Base-by-base conservation (phyloP, 2,329 filamentous ascomycete genomes). In the Aspergillus melleus region DNA sequence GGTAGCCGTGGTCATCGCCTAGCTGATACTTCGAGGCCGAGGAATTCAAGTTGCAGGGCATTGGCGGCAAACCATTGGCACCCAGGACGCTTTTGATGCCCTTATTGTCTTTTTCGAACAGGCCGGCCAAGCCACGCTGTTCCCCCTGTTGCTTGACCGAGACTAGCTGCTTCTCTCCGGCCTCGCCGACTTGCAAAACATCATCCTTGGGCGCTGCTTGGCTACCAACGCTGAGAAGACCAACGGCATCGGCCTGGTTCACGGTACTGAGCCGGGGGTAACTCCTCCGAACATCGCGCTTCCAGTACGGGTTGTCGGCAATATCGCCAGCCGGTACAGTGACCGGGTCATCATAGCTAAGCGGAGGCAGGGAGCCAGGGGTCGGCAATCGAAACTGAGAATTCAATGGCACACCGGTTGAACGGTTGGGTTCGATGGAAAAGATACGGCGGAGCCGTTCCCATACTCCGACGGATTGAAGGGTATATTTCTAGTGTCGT, bases 231-330 rank as follows among this genome's bases (percentile, higher is more conserved):
- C 84, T 88, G 73, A 99, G 83, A 69, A 99, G 85, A 47, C 89
- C 90, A 24, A 95, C 95, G 54, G 92, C 88, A 76, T 98, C 90
- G 51, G 86, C 86, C 82, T 98, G 95, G 61, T 82, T 88, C 63
- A 99, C 85, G 50, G 91, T 88, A 72, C 90, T 94, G 58, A 90
- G 83, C 68, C 84, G 85, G 32, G 95, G 90, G 80, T 98, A 98
- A 70, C 84, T 84, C 70, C 95, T 86, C 69, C 95, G 90, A 62
- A 82, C 77, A 74, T 99, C 95, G 71, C 95, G 92, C 84, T 96
- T 96, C 92, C 92, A 99, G 82, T 97, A 96, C 42, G 92, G 87
- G 80, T 96, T 96, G 77, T 94, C 91, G 70, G 92, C 92, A 70
- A 96, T 88, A 75, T 96, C 92, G 67, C 85, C 91, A 2, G 92